Conservation (phyloP, 2,329 filamentous ascomycete species). For the Fusarium sororula region DNA sequence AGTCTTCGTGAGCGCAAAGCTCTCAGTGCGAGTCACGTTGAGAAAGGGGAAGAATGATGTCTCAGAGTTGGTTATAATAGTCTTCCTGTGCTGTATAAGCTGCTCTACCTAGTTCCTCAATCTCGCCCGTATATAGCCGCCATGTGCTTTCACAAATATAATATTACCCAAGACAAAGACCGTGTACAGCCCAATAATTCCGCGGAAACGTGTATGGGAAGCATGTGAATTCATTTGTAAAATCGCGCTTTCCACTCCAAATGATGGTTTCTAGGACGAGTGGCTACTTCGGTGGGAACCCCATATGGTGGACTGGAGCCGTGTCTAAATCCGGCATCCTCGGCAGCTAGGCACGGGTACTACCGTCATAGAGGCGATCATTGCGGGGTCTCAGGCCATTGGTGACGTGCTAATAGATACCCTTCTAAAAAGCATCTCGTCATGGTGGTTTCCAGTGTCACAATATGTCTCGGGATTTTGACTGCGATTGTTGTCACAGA, state of each 20-base stretch:
- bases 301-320: background rate
- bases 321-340: background rate
- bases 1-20: background rate
- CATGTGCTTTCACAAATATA: too few relatives aligned
- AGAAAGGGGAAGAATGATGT: background rate
- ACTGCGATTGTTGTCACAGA: background rate
- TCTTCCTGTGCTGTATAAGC: background rate
- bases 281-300: background rate
- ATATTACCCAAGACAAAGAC: too few relatives aligned
- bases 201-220: background rate
- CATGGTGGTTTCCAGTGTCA: background rate
- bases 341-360: background rate
- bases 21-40: too few relatives aligned
- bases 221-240: rapidly evolving
- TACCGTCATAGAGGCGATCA: background rate
- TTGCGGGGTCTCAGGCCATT: too few relatives aligned
- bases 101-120: background rate
- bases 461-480: background rate
- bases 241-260: background rate
- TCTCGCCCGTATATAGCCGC: too few relatives aligned
- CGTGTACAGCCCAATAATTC: background rate
- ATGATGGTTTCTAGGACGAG: background rate
- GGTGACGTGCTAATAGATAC: background rate
- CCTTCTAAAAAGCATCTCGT: too few relatives aligned
- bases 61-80: too few relatives aligned